Conservation (phyloP, 1,284 basidiomycete species). For the Sporisorium exsertum region DNA sequence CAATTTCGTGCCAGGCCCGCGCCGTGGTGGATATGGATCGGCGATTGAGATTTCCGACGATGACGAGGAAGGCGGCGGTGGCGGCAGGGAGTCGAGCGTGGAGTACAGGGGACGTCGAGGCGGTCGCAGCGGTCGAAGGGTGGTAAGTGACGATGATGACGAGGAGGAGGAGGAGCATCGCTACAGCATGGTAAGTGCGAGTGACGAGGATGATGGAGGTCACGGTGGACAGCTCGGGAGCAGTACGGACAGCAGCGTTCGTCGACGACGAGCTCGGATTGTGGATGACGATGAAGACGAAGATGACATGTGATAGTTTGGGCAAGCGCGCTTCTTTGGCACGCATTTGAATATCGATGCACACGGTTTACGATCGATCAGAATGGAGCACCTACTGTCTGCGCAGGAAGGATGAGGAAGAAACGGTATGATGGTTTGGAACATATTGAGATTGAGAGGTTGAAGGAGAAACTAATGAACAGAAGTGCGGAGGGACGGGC, state of each 20-base stretch:
- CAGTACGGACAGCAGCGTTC: constrained; percentile 29
- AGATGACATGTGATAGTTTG: background rate
- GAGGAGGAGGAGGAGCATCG: constrained; percentile 12
- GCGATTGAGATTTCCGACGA: constrained; percentile 46
- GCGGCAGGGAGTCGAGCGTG: constrained; percentile 25
- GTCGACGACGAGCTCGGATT: constrained; percentile 27
- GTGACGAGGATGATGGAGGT: constrained; percentile 11
- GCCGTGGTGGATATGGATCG: constrained; percentile 11
- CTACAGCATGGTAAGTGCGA: background rate
- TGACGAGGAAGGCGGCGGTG: constrained; percentile 11
- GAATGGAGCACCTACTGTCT: too few species aligned
- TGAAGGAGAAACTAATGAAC: background rate
- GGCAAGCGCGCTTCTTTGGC: background rate
- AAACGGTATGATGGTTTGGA: background rate
- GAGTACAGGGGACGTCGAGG: constrained; percentile 22
- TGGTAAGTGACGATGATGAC: constrained; percentile 5
- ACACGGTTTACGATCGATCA: background rate
- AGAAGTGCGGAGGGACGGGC: constrained; percentile 10
- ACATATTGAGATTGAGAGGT: background rate
- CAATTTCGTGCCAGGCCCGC: constrained; percentile 40
- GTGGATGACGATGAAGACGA: constrained; percentile 26
- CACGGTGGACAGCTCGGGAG: constrained; percentile 5
- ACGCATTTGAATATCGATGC: background rate
- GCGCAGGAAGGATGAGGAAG: background rate
- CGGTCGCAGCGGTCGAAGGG: background rate